Conservation (phyloP, 352 stramenopile species). For the Globisporangium nodosum region DNA sequence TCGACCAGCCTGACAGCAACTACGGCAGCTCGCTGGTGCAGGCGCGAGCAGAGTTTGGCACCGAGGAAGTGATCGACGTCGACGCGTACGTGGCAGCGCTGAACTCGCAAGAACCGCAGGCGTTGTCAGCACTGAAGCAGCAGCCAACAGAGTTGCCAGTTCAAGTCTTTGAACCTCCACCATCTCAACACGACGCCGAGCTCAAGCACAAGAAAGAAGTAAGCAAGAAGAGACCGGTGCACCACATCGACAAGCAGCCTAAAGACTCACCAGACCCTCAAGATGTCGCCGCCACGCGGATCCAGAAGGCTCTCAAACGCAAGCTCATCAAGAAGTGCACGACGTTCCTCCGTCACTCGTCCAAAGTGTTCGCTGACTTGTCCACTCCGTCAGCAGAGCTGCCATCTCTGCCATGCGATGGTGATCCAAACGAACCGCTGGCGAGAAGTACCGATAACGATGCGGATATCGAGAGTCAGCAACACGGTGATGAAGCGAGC, state of each 20-base stretch:
- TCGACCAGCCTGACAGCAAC: constrained; percentile 70
- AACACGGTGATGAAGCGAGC: no score
- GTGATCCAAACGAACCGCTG: no score
- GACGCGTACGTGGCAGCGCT: constrained; percentile 1
- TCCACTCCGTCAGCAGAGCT: background rate
- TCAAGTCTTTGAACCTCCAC: no score
- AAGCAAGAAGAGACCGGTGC: no score
- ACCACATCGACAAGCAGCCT: background rate
- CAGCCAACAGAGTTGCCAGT: background rate
- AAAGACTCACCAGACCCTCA: background rate
- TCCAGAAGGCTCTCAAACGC: constrained; percentile 15
- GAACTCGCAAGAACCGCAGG: background rate
- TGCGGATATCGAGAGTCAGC: no score
- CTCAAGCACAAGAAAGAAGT: no score
- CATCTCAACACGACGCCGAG: no score
- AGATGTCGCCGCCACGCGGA: constrained; percentile 4
- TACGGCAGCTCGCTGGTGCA: background rate
- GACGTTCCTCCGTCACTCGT: constrained; percentile 12
- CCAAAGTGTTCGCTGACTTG: constrained; percentile 10
- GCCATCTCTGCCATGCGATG: no score
- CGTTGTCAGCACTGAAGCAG: background rate
- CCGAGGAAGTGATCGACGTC: constrained; percentile 9
- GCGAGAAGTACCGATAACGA: no score
- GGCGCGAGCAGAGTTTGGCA: constrained; percentile 6
- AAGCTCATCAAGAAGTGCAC: constrained; percentile 14